phyloP scores from a whole-genome alignment of 2,329 filamentous ascomycete genomes.

The Pyricularia sp. region DNA sequence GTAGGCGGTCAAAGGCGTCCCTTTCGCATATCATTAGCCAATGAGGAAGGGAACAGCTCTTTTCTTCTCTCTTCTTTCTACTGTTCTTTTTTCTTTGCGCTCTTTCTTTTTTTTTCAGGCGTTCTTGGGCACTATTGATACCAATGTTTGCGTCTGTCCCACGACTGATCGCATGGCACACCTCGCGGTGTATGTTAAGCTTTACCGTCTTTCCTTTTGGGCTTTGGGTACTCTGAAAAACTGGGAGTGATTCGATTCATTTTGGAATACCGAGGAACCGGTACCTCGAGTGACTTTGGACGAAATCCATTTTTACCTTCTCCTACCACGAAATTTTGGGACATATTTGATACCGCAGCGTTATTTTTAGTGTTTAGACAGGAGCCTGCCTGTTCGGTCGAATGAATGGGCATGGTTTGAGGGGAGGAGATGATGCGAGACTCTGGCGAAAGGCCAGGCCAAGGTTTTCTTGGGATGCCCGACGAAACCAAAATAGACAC shows the following conservation, averaged over 20 bases:
- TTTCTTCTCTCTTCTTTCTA: neutral
- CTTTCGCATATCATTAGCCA: neutral
- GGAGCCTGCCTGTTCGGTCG: neutral
- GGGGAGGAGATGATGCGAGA: neutral
- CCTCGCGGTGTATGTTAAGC: neutral
- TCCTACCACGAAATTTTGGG: neutral
- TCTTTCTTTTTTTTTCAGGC: neutral
- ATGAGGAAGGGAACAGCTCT: neutral
- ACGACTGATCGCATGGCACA: neutral
- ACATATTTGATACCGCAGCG: neutral
- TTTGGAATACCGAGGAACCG: constrained; percentile 2
- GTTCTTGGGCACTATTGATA: neutral
- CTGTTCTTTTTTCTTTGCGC: neutral
- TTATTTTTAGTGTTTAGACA: neutral
- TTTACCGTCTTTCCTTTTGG: neutral
- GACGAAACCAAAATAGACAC: neutral
- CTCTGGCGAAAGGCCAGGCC: neutral
- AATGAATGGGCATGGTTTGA: neutral
- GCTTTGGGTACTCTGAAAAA: constrained; percentile 1
- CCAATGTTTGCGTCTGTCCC: neutral
- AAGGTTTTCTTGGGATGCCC: neutral
- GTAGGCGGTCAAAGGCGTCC: neutral
- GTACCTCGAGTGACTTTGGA: neutral
- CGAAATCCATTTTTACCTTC: neutral
- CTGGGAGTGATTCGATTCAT: neutral